These are phyloP conservation scores for Eucalyptus globulus DNA, from an alignment of 345 rosid genomes.

Conservation along the genomic window DNA sequence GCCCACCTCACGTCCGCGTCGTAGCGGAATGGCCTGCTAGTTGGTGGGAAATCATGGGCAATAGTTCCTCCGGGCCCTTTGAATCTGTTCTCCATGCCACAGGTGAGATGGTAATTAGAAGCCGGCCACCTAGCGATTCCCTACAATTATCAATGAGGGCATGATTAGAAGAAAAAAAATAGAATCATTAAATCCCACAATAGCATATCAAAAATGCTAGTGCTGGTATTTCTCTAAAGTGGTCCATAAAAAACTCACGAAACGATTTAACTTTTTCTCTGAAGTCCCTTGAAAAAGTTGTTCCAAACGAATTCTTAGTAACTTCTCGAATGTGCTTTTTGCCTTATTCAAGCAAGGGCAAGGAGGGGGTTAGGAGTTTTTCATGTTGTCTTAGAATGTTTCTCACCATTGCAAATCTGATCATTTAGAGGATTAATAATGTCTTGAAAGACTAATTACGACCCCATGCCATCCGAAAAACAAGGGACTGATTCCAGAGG, in stretches of 20 bases:
- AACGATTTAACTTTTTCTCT: no score
- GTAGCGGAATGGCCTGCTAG: not conserved
- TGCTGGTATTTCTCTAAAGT: not conserved
- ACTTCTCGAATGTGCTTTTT: not conserved
- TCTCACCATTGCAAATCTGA: not conserved
- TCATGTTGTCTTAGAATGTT: not conserved
- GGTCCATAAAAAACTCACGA: not conserved
- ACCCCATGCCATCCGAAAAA: not conserved
- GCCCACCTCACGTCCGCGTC: conserved; percentile 14
- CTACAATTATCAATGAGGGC: not conserved
- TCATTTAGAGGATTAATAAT: not conserved
- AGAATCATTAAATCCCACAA: not conserved
- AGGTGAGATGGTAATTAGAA: conserved; percentile 3
- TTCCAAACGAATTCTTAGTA: not conserved
- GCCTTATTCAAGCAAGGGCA: not conserved
- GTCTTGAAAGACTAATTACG: not conserved
- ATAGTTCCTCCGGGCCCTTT: conserved; percentile 2
- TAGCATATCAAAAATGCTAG: not conserved
- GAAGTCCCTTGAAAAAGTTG: not conserved
- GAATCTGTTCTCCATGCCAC: conserved; percentile 5
- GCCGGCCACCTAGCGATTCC: conserved; percentile 14
- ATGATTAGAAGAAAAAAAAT: not conserved
- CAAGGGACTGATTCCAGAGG: not conserved
- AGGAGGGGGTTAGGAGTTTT: not conserved
- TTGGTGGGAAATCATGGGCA: conserved; percentile 13